A percentile compares a stretch with the other conserved stretches of the same genome.
Evolutionary conservation across 768 basidiomycete genomes (phyloP).

Genomic region (Boletus vermiculosoides): DNA sequence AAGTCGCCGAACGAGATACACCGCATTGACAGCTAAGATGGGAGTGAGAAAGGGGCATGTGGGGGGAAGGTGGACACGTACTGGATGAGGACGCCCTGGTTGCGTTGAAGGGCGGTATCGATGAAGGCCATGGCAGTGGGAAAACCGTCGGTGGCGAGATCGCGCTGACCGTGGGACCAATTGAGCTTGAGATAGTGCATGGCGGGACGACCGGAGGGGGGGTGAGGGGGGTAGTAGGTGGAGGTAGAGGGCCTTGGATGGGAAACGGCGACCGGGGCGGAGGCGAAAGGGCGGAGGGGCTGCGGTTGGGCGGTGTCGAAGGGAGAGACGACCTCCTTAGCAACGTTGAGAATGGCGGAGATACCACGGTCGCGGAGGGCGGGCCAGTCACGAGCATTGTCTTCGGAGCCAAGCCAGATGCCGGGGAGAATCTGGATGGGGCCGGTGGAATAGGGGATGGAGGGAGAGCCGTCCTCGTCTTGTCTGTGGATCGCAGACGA

Average conservation of each 20-base stretch:
- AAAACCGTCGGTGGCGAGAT: conserved; percentile 79
- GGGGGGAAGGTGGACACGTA: conserved; percentile 43
- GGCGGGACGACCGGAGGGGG: conserved; percentile 65
- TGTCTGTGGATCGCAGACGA: conserved; percentile 57
- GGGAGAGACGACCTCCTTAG: conserved; percentile 83
- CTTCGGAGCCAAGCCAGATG: conserved; percentile 89
- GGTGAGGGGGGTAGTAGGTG: conserved; percentile 67
- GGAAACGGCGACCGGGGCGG: conserved; percentile 61
- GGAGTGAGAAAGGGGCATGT: conserved; percentile 15
- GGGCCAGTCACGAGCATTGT: conserved; percentile 83
- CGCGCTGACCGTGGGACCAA: conserved; percentile 94
- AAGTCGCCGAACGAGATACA: conserved; percentile 85
- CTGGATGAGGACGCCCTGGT: conserved; percentile 84
- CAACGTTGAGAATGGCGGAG: conserved; percentile 83
- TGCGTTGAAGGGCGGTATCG: conserved; percentile 71
- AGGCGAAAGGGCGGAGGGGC: conserved; percentile 58
- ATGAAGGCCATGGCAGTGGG: conserved; percentile 77
- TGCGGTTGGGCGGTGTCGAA: conserved; percentile 52
- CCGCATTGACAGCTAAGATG: conserved; percentile 85
- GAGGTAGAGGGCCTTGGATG: conserved; percentile 38
- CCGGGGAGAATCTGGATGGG: conserved; percentile 83
- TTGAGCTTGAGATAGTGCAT: conserved; percentile 87
- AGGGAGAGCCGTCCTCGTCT: conserved; percentile 59
- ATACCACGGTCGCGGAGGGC: conserved; percentile 70
- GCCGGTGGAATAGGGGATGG: conserved; percentile 74